Evolutionary conservation across 2,329 filamentous ascomycete species (phyloP).

Genomic region (Bisporella sp.): DNA sequence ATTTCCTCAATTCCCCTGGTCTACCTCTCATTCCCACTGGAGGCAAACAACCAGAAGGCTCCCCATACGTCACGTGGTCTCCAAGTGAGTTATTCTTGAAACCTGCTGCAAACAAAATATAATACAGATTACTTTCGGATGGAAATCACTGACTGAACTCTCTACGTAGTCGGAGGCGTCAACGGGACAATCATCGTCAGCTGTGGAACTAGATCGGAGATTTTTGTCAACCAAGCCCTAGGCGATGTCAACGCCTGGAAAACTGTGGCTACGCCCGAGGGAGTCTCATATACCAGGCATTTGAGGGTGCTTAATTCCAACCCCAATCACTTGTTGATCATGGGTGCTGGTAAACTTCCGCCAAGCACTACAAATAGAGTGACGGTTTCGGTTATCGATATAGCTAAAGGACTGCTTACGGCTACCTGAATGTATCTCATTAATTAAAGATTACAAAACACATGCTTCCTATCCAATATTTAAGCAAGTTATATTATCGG

Average conservation of each 20-base stretch:
- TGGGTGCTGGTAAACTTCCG: constrained; percentile 23
- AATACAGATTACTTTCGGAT: too few species aligned
- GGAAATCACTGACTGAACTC: too few species aligned
- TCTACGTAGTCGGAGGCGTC: constrained; percentile 13
- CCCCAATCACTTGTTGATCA: constrained; percentile 23
- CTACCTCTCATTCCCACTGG: constrained; percentile 19
- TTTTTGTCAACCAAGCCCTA: constrained; percentile 24
- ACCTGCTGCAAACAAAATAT: too few species aligned
- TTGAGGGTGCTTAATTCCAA: constrained; percentile 22
- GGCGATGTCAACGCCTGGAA: constrained; percentile 23
- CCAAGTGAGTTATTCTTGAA: constrained; percentile 1
- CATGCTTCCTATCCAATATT: too few species aligned
- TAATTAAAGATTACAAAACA: too few species aligned
- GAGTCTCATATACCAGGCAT: constrained; percentile 21
- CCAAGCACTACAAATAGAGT: constrained; percentile 23
- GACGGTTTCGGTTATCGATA: constrained; percentile 25
- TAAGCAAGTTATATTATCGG: too few species aligned
- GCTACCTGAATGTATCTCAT: neutral
- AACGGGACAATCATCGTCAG: constrained; percentile 27
- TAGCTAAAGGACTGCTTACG: constrained; percentile 12
- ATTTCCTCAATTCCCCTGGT: constrained; percentile 19
- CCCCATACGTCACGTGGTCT: constrained; percentile 25
- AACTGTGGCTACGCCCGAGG: constrained; percentile 19
- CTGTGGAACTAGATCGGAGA: constrained; percentile 13
- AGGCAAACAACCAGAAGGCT: constrained; percentile 19